Evolutionary conservation across 2,329 filamentous ascomycete genomes (phyloP), one percentile per base, ranked within the genome.

Genomic region (Fonsecaea pedrosoi): DNA sequence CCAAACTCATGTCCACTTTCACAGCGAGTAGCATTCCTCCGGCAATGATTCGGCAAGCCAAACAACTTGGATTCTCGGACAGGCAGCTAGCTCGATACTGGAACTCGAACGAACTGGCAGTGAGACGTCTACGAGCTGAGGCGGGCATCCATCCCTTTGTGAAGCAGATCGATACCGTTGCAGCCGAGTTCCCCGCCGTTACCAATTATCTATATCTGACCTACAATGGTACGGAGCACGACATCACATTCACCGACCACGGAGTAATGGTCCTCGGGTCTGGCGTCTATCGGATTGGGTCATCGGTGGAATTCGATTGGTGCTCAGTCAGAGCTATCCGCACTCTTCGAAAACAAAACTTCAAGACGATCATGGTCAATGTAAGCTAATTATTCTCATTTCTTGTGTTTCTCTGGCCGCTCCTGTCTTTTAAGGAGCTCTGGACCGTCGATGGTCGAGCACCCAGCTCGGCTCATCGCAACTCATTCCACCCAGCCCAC

Each of bases 281-380:
- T 37, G 94, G 94, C 79, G 94, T 97, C 9, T 98, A 98, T 84
- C 89, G 95, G 68, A 99, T 99, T 71, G 95, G 95, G 72, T 97
- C 94, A 0, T 97, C 94, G 0, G 95, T 99, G 66, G 95, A 99
- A 77, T 99, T 99, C 78, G 95, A 99, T 80, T 99, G 95, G 95
- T 98, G 95, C 79, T 97, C 95, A 4, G 95, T 99, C 34, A 86
- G 94, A 67, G 92, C 95, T 5, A 96, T 98, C 69, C 89, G 94
- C 70, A 98, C 95, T 1, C 86, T 99, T 7, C 88, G 95, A 59
- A 87, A 92, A 71, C 87, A 89, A 67, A 91, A 91, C 2, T 88
- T 90, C 83, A 98, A 98, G 85, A 98, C 95, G 0, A 89, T 98
- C 75, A 98, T 98, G 94, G 89, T 96, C 58, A 96, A 96, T 74